phyloP scores from a whole-genome alignment of 129 eudicot species.

The Smallanthus sonchifolius region DNA sequence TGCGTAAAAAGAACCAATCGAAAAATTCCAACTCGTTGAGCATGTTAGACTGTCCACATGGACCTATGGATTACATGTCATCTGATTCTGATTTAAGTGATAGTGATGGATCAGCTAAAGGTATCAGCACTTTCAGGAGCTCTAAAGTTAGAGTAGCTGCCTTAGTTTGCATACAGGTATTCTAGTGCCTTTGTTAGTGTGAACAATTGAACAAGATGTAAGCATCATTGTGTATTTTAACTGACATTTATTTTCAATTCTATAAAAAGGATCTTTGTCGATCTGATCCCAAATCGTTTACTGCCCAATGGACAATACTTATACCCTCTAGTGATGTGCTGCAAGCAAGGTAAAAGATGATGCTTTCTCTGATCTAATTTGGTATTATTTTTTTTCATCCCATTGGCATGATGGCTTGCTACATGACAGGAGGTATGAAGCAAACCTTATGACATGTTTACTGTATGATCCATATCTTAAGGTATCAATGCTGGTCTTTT shows the following conservation, averaged over 20 bases:
- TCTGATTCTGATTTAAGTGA: slow-evolving; percentile 97
- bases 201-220: not conserved
- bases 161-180: slow-evolving; percentile 85
- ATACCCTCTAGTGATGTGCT: slow-evolving; percentile 92
- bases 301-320: slow-evolving; percentile 84
- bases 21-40: slow-evolving; percentile 32
- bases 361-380: not conserved
- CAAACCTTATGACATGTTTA: slow-evolving; percentile 84
- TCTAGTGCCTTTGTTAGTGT: not conserved
- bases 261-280: slow-evolving; percentile 79
- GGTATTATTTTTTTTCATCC: not conserved
- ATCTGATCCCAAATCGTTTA: slow-evolving; percentile 76
- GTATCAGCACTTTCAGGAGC: slow-evolving; percentile 32
- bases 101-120: slow-evolving; percentile 57
- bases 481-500: slow-evolving; percentile 35
- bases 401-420: slow-evolving; percentile 9
- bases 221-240: slow-evolving; percentile 1
- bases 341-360: slow-evolving; percentile 65
- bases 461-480: slow-evolving; percentile 84
- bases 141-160: slow-evolving; percentile 94
- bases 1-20: slow-evolving; percentile 52
- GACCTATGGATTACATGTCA: slow-evolving; percentile 38
- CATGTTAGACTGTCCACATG: slow-evolving; percentile 18
- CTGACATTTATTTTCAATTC: slow-evolving; percentile 19
- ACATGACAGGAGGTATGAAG: slow-evolving; percentile 67